Percentiles rank a stretch among this genome's conserved stretches.
phyloP scores from a whole-genome alignment of 108 stramenopile genomes.

The Cyclotella baltica region DNA sequence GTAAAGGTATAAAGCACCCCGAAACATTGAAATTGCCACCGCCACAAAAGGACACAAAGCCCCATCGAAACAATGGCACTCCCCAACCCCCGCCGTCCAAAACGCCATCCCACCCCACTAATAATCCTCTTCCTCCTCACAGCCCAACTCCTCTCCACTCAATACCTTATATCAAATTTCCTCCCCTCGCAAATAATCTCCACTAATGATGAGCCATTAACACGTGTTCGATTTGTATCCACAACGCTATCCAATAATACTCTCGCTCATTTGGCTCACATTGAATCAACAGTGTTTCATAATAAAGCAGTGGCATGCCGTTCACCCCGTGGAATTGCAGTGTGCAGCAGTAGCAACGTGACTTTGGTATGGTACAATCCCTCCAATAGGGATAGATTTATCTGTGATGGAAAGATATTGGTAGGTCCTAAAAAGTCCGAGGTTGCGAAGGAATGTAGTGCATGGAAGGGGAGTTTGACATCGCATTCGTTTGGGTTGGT shows the following conservation, averaged over 20 bases:
- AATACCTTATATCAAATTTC: no score
- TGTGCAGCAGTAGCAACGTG: not conserved
- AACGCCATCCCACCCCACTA: no score
- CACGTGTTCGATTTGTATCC: not conserved
- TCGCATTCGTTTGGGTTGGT: constrained; percentile 16
- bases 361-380: constrained; percentile 23
- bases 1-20: no score
- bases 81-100: no score
- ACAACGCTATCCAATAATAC: not conserved
- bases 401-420: constrained; percentile 9
- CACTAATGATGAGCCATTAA: no score
- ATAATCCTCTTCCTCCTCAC: no score
- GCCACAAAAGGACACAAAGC: no score
- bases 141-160: no score
- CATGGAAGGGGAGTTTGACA: not conserved
- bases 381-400: constrained; percentile 26
- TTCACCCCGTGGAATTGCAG: not conserved
- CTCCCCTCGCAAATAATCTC: no score
- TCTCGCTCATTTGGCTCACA: not conserved
- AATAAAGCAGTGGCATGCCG: constrained; percentile 12
- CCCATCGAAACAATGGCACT: no score
- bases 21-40: no score
- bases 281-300: constrained; percentile 5
- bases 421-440: not conserved
- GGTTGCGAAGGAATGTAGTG: not conserved